Evolutionary conservation across 441 rosid genomes (phyloP), one percentile per base, ranked within the genome.

Genomic region (Erodium moschatum): DNA sequence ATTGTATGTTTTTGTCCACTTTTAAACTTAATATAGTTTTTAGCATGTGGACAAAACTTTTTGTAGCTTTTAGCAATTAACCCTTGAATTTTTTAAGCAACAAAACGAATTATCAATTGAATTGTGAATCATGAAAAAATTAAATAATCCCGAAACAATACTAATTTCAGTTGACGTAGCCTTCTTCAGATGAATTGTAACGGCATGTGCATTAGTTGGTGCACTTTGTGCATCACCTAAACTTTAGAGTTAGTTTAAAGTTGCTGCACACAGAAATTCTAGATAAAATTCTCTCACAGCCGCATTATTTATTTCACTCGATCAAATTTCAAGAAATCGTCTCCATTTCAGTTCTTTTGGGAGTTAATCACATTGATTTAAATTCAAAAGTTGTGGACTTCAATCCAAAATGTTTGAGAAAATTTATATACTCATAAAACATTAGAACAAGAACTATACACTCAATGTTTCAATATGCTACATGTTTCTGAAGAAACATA

Each of bases 401-500:
- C 31, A 29, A 29, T 29, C 31, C 31, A 29, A 29, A 29, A 29
- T 29, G 31, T 29, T 29, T 29, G 31, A 29, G 31, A 29, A 29
- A 29, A 29, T 0, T 29, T 29, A 1, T 29, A 29, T 29, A 29
- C 31, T 29, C 3, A 2, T 29, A 29, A 29, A 29, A 29, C 31
- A 29, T 29, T 29, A 29, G 31, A 29, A 29, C 31, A 29, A 29
- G 3, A 29, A 29, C 31, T 2, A 29, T 29, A 29, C 31, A 29
- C 31, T 29, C 31, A 29, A 29, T 29, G 31, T 29, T 29, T 29
- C 31, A 29, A 29, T 29, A 29, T 29, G 3, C 31, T 29, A 29
- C 31, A 29, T 29, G 31, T 29, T 29, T 29, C 31, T 29, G 31
- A 2, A 29, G 5, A 56, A 1, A 27, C 33, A 62, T 75, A 94